Evolutionary conservation across 805 yeast species (phyloP), one percentile per base, ranked within the genome.

Genomic region (Tetrapisispora iriomotensis): DNA sequence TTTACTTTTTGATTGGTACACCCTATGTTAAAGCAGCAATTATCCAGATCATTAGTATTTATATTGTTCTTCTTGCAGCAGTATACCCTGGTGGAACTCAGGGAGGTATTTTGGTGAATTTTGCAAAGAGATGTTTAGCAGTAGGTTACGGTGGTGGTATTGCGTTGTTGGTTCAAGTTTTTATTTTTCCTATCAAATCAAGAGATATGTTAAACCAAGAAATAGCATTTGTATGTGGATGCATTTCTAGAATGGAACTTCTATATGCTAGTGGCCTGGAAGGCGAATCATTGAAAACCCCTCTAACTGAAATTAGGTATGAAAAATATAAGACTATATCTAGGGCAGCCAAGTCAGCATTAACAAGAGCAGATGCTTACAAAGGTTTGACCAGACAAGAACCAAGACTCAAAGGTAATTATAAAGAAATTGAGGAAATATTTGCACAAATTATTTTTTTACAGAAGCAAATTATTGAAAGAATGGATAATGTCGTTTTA

Each of bases 21-120:
- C 72, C 74, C 2, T 71, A 69, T 40, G 65, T 69, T 14, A 72
- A 71, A 43, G 75, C 75, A 5, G 75, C 74, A 0, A 65, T 72
- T 43, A 68, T 72, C 32, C 67, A 69, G 13, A 58, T 70, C 7
- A 70, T 72, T 35, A 67, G 72, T 26, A 62, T 67, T 14, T 69
- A 68, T 38, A 59, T 71, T 36, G 76, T 72, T 9, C 47, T 69
- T 37, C 50, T 70, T n/a, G 69, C 75, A 0, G 57, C 75, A 2
- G 58, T 60, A 2, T 37, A 65, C 2, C 74, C 74, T 1, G 54
- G 65, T 6, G 46, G 49, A 1, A 49, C 58, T 21, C 48, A 47
- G 3, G 69, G 72, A 6, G 58, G 68, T 0, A 71, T 72, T 37
- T 42, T 61, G 19, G 54, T 53, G 8, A 70, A 66, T 47, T 72